These are phyloP conservation scores for Akanthomyces uredinophilus DNA, from an alignment of 2,329 filamentous ascomycete species.

Conservation along the genomic window DNA sequence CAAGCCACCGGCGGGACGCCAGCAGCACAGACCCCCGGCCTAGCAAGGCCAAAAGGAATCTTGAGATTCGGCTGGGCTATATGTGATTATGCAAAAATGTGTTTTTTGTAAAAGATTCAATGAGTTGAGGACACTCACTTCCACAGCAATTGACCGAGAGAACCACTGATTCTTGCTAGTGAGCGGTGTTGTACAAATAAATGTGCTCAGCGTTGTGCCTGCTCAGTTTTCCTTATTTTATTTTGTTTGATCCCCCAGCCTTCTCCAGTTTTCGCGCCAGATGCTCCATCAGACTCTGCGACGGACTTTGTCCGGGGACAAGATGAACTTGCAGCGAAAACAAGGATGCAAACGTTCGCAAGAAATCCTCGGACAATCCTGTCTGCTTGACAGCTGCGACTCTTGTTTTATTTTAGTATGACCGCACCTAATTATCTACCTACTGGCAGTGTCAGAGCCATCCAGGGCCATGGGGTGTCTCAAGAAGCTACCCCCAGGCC, in stretches of 20 bases:
- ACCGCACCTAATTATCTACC: fast-evolving
- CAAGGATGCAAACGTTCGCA: not conserved
- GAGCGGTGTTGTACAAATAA: not conserved
- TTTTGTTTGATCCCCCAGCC: not conserved
- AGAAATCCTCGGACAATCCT: no score
- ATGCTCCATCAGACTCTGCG: not conserved
- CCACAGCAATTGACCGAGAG: no score
- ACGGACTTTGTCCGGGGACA: not conserved
- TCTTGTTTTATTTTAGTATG: not conserved
- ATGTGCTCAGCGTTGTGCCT: no score
- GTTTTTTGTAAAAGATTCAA: not conserved
- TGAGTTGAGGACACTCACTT: not conserved
- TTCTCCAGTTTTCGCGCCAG: not conserved
- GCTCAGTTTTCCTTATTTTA: not conserved
- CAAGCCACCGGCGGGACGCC: conserved; percentile 11
- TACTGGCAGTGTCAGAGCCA: not conserved
- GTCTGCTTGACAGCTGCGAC: no score
- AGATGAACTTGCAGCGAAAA: not conserved
- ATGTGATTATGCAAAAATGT: not conserved
- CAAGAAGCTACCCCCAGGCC: not conserved
- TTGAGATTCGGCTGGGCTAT: not conserved
- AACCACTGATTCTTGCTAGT: no score
- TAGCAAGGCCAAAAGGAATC: not conserved
- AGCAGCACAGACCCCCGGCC: conserved; percentile 3
- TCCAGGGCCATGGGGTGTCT: not conserved